Evolutionary conservation across 179 eudicot species (phyloP), one percentile per base, ranked within the genome.

Genomic region (Amaranthus tricolor): DNA sequence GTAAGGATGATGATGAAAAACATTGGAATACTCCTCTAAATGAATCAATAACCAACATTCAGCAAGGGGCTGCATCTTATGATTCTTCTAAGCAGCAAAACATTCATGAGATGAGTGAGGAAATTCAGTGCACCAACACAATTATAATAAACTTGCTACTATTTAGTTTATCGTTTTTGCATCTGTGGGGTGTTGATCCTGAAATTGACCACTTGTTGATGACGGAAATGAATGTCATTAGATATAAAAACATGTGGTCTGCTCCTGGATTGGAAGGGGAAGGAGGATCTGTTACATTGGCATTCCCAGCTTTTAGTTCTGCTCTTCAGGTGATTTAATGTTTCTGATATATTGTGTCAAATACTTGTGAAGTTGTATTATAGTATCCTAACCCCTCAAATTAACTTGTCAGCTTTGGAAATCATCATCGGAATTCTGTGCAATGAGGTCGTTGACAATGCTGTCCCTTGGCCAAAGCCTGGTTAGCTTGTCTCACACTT

Each of bases 401-500:
- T 73, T 82, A 52, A 79, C 76, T 74, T 86, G 89, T 80, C 93
- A 95, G 99, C 91, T 95, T 77, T 95, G 97, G 99, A 91, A 85
- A 87, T 91, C 93, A 71, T 93, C 99, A 67, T 79, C 98, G 58
- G 98, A 93, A 85, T 95, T 93, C 82, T 87, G 91, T 87, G 98
- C 99, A 72, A 72, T 91, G 86, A 87, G 99, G 78, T 89, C 99
- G 52, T 85, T 95, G 80, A 83, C 93, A 53, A 88, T 93, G 89
- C 88, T 93, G 75, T 89, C 99, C 81, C 90, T 95, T 73, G 93
- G 93, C 51, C 99, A 95, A 82, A 87, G 85, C 81, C 81, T 91
- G 84, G 87, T 91, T 83, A 86, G 88, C 82, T 82, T 93, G 82
- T 88, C 89, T 50, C 90, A 85, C 79, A 86, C 96, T 68, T 89